Evolutionary conservation across 495 filamentous ascomycete species (phyloP).

Genomic region (Penicillium dipodomyicola): DNA sequence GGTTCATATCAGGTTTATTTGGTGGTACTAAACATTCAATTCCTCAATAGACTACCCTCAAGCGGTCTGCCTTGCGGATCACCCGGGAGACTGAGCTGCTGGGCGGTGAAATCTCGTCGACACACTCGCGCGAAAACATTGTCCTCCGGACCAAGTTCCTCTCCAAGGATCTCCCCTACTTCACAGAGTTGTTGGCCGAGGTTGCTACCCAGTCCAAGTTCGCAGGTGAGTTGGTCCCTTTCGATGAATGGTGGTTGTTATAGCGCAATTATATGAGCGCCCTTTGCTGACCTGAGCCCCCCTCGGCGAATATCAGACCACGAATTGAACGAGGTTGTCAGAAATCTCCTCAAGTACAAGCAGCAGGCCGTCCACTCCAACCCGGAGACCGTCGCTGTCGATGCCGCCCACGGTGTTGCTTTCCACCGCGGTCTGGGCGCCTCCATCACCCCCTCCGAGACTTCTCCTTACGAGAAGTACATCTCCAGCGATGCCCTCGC

Average conservation of each 20-base stretch:
- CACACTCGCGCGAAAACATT: slow-evolving; percentile 89
- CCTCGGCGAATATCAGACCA: slow-evolving; percentile 55
- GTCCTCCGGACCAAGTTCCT: slow-evolving; percentile 92
- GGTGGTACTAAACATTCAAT: slow-evolving; percentile 10
- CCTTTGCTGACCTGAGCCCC: slow-evolving; percentile 18
- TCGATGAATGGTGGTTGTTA: not conserved
- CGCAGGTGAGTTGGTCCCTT: slow-evolving; percentile 55
- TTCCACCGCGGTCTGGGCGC: slow-evolving; percentile 93
- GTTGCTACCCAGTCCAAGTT: slow-evolving; percentile 85
- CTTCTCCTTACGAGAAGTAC: slow-evolving; percentile 71
- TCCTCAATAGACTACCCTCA: slow-evolving; percentile 68
- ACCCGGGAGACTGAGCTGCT: slow-evolving; percentile 91
- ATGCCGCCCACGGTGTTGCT: slow-evolving; percentile 81
- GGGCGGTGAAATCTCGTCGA: slow-evolving; percentile 77
- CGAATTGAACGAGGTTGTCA: slow-evolving; percentile 83
- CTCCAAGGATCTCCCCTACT: slow-evolving; percentile 93
- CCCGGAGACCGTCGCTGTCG: slow-evolving; percentile 70
- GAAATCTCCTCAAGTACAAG: slow-evolving; percentile 65
- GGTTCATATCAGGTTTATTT: slow-evolving; percentile 3
- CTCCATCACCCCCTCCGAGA: slow-evolving; percentile 65
- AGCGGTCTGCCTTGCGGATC: slow-evolving; percentile 85
- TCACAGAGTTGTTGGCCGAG: slow-evolving; percentile 91
- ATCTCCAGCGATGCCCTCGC: slow-evolving; percentile 67
- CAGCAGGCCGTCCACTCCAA: slow-evolving; percentile 65
- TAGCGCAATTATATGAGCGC: not conserved